Evolutionary conservation across 768 basidiomycete species (phyloP), one percentile per base, ranked within the genome.

Genomic region (Grammothele lineata): DNA sequence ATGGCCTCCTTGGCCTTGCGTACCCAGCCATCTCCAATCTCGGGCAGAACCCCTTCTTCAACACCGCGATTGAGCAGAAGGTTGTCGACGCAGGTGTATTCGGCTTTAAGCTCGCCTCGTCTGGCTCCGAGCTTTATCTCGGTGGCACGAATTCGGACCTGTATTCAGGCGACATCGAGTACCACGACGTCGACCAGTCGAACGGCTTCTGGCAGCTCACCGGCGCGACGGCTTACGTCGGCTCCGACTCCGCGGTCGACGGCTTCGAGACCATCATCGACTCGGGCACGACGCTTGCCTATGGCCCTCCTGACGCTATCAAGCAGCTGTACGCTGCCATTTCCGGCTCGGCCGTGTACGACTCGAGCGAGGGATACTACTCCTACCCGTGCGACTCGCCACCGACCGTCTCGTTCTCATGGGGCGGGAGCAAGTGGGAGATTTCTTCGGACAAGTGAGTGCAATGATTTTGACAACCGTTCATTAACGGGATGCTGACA

Each of bases 131-230:
- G 53, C 60, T 72, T 8, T 69, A 61, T 57, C 58, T 72, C 22
- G 71, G 71, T 8, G 69, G 69, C 42, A 57, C 60, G 26, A 61
- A 72, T 45, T 45, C 60, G 3, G 50, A 62, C 25, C 63, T 64
- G 26, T 70, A 63, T 56, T 62, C 54, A 32, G 67, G 67, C 19
- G 35, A 60, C 9, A 60, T 70, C 48, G 61, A 58, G 40, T 68
- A 54, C 33, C 57, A 57, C 26, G 19, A 47, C 22, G 58, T 62
- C 23, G 55, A 53, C 2, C 38, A 52, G 30, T 50, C 47, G 45
- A n/a, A n/a, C n/a, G 60, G 43, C 37, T 63, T 59, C 56, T 65
- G 65, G 65, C 57, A 66, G 51, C 45, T 59, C 27, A 36, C 40
- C 26, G 42, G 41, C 21, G 52, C 48, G 8, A 50, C 48, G 21